Evolutionary conservation across 2,329 filamentous ascomycete species (phyloP), one percentile per base, ranked within the genome.

Genomic region (Sclerotinia minor): DNA sequence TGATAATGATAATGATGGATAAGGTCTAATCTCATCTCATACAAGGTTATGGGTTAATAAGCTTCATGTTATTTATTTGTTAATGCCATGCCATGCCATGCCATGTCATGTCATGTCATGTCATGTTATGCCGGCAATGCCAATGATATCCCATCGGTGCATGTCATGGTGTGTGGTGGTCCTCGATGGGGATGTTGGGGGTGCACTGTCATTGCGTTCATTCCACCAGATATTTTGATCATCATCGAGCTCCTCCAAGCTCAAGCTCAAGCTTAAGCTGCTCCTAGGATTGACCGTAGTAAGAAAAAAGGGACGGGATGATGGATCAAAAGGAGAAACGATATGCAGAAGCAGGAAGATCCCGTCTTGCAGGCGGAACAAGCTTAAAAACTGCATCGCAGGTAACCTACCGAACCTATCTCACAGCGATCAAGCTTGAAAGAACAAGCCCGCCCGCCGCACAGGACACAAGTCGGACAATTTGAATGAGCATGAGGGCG

Each of bases 341-440:
- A 66, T 52, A 66, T 66, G 64, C 64, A 65, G 9, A 66, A 66
- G 64, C 64, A 66, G 54, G 64, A 59, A 59, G 64, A 60, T 66
- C 64, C 64, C 64, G 64, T 66, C 64, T 59, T 66, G 64, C 64
- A 66, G 64, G 38, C 58, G 45, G 29, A 45, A 45, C 52, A 35
- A 49, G 24, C 45, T 65, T 63, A 38, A 52, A 57, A 19, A 58
- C 26, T 65, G 52, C 38, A 58, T 65, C 53, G 64, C 53, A 65
- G 52, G 52, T 35, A 65, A 65, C n/a, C 63, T 35, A 41, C 32
- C 54, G 21, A 55, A n/a, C 53, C 53, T 17, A 32, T 35, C n/a
- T 9, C 52, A 49, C 52, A 57, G 41, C 61, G 61, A 64, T 65
- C 63, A 55, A 45, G 63, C 63, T 29, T 65, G 63, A 54, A 65